These are phyloP conservation scores for Kodamaea sp. DNA, from an alignment of 1,139 yeast species.

Conservation along the genomic window DNA sequence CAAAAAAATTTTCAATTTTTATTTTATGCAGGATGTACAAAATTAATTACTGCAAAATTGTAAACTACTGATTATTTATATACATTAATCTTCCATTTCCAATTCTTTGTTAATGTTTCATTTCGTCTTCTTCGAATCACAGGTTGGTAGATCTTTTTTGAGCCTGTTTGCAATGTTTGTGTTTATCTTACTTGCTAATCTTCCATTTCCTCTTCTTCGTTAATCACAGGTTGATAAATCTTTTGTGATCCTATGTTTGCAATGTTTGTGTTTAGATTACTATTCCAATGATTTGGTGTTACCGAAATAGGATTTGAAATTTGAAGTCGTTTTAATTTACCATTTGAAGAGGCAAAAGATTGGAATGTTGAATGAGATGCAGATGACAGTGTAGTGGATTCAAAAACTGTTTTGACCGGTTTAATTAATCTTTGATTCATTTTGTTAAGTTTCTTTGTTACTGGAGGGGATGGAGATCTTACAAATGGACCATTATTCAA, in stretches of 20 bases:
- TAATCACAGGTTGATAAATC: slow-evolving; percentile 22
- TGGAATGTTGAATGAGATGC: neutral
- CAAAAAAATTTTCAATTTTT: slow-evolving; percentile 3
- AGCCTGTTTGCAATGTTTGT: neutral
- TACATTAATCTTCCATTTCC: too few relatives aligned
- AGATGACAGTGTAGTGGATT: slow-evolving; percentile 7
- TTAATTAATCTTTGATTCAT: slow-evolving; percentile 11
- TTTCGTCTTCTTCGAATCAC: slow-evolving; percentile 29
- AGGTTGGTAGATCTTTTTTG: slow-evolving; percentile 17
- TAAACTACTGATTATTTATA: neutral
- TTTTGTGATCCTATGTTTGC: slow-evolving; percentile 1
- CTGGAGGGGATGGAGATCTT: slow-evolving; percentile 38
- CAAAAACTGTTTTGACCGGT: slow-evolving; percentile 12
- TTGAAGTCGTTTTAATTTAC: slow-evolving; percentile 8
- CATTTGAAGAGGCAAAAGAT: slow-evolving; percentile 3
- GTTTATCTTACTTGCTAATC: slow-evolving; percentile 3
- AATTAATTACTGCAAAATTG: neutral
- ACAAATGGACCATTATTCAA: slow-evolving; percentile 10
- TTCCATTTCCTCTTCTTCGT: slow-evolving; percentile 28
- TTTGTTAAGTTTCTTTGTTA: slow-evolving; percentile 23
- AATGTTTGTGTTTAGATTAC: neutral
- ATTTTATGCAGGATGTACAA: too few relatives aligned
- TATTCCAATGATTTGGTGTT: slow-evolving; percentile 7
- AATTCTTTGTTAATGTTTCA: slow-evolving; percentile 12
- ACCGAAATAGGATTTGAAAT: slow-evolving; percentile 10